Conservation (phyloP, 345 rosid species). For the Citrus trifoliata region DNA sequence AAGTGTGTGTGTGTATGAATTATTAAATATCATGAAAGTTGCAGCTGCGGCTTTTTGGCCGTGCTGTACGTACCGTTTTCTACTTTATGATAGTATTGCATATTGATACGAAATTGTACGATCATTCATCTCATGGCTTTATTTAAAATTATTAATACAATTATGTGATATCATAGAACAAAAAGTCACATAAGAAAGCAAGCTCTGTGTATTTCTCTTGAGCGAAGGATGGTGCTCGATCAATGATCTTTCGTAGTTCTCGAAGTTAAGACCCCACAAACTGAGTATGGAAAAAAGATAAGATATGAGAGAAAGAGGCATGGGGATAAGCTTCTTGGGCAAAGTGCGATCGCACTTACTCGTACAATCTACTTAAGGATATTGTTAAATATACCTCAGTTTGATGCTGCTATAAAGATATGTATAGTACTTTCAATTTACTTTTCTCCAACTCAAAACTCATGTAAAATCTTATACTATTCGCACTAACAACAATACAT, state of each 20-base stretch:
- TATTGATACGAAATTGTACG: slow-evolving; percentile 62
- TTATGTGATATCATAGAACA: background rate
- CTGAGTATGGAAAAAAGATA: slow-evolving; percentile 52
- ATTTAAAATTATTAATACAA: background rate
- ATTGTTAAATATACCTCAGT: slow-evolving; percentile 32
- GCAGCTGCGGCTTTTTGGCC: slow-evolving; percentile 17
- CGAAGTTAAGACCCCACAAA: slow-evolving; percentile 61
- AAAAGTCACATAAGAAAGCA: background rate
- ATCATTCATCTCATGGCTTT: slow-evolving; percentile 27
- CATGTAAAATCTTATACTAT: background rate
- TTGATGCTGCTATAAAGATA: background rate
- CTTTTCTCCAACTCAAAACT: background rate
- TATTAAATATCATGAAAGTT: background rate
- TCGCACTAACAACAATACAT: background rate
- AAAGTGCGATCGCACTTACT: slow-evolving; percentile 51
- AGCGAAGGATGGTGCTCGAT: slow-evolving; percentile 26
- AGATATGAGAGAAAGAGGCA: slow-evolving; percentile 43
- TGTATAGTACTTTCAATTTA: background rate
- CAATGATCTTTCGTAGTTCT: slow-evolving; percentile 35
- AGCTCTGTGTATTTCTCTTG: background rate
- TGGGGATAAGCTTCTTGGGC: slow-evolving; percentile 67
- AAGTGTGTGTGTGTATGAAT: too few relatives aligned
- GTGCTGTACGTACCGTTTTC: slow-evolving; percentile 38
- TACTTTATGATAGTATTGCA: slow-evolving; percentile 12
- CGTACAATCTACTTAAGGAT: slow-evolving; percentile 14